Evolutionary conservation across 2,329 filamentous ascomycete species (phyloP).

Genomic region (Phyllosticta paracitricarpa): DNA sequence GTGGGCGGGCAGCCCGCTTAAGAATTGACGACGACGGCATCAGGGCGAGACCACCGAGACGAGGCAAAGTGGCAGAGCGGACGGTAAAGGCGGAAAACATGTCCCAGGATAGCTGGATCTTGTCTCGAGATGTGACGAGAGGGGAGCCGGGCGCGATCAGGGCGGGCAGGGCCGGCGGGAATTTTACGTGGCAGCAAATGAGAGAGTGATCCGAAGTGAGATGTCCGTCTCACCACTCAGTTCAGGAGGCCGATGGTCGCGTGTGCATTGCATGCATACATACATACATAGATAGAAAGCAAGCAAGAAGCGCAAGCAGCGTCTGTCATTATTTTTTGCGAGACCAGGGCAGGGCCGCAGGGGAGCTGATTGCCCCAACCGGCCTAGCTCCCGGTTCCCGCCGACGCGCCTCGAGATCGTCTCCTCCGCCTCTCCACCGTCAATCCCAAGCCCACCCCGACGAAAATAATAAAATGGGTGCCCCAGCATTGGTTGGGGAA

Average conservation of each 20-base stretch:
- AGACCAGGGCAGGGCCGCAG: background rate
- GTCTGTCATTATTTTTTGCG: too few species aligned
- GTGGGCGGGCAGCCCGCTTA: background rate
- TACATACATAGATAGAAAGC: too few species aligned
- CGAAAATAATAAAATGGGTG: background rate
- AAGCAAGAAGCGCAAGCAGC: too few species aligned
- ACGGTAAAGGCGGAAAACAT: conserved; percentile 6
- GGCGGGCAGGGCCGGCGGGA: background rate
- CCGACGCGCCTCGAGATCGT: background rate
- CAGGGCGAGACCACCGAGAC: conserved; percentile 4
- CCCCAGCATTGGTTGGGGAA: background rate
- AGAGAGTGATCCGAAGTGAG: background rate
- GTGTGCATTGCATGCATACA: background rate
- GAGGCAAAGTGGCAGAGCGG: conserved; percentile 4
- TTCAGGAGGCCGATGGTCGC: background rate
- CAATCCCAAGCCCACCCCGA: background rate
- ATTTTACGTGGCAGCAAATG: background rate
- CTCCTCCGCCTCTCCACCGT: background rate
- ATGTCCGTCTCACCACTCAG: background rate
- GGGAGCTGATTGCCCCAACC: background rate
- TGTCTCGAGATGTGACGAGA: conserved; percentile 4
- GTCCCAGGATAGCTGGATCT: conserved; percentile 5
- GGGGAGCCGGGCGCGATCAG: conserved; percentile 9
- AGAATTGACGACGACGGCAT: conserved; percentile 2
- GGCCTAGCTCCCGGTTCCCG: background rate